These are phyloP conservation scores for Metschnikowia gelsemii DNA, from an alignment of 805 yeast species.

Conservation along the genomic window DNA sequence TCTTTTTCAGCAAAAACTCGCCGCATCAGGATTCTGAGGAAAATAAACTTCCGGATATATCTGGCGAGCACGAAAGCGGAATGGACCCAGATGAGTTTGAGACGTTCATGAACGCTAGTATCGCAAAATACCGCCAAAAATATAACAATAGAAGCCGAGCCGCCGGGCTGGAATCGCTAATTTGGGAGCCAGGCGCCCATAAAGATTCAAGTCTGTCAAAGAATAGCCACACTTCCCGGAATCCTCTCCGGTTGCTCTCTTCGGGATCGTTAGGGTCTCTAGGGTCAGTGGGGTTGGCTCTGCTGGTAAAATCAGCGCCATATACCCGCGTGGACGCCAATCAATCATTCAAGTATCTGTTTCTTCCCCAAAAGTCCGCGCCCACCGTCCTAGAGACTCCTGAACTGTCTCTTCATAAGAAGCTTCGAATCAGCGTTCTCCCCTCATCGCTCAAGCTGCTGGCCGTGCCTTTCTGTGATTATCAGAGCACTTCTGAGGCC, in stretches of 20 bases:
- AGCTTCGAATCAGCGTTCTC: conserved; percentile 39
- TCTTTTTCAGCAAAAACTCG: too few species aligned
- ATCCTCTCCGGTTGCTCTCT: conserved; percentile 31
- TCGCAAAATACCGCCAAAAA: conserved; percentile 33
- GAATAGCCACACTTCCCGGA: not conserved
- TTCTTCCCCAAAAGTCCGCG: conserved; percentile 28
- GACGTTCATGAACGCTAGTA: conserved; percentile 31
- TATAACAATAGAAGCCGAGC: conserved; percentile 19
- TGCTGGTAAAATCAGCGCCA: conserved; percentile 6
- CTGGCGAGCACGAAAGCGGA: not conserved
- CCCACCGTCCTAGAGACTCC: conserved; percentile 39
- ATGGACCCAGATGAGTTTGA: conserved; percentile 31
- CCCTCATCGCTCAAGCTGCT: conserved; percentile 5
- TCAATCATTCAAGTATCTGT: conserved; percentile 9
- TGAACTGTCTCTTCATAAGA: conserved; percentile 41
- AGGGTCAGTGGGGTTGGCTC: conserved; percentile 1
- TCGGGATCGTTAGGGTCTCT: conserved; percentile 17
- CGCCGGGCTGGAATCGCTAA: not conserved
- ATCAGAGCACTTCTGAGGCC: not conserved
- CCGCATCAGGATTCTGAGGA: not conserved
- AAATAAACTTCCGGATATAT: not conserved
- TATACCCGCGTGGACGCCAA: too few species aligned
- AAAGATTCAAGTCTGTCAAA: too few species aligned
- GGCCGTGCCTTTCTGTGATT: not conserved
- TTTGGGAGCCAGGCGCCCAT: not conserved